Evolutionary conservation across 1,139 yeast genomes (phyloP).

Genomic region (Kodamaea fungicola): DNA sequence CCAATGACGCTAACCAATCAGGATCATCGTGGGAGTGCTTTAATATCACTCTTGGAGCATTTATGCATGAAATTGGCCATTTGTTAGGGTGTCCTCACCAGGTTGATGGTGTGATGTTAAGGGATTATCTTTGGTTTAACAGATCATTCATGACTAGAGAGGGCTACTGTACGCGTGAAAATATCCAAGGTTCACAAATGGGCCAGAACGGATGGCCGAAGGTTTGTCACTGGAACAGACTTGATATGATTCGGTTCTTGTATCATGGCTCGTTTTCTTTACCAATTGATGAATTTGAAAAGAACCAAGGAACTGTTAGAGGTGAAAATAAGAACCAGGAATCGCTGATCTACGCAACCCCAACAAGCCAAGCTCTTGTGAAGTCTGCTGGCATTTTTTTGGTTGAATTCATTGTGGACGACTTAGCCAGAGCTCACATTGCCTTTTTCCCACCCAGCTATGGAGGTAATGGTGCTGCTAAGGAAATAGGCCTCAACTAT

Average conservation of each 20-base stretch:
- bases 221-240: conserved; percentile 77
- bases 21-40: conserved; percentile 90
- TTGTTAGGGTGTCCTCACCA: conserved; percentile 90
- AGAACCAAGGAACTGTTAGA: conserved; percentile 20
- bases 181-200: conserved; percentile 40
- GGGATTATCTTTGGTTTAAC: conserved; percentile 80
- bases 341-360: conserved; percentile 20
- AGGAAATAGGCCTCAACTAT: conserved; percentile 47
- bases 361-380: conserved; percentile 44
- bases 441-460: conserved; percentile 56
- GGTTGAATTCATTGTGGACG: conserved; percentile 63
- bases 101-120: conserved; percentile 81
- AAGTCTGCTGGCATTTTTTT: conserved; percentile 69
- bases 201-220: conserved; percentile 50
- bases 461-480: conserved; percentile 60
- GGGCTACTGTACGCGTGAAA: conserved; percentile 47
- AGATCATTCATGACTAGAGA: conserved; percentile 81
- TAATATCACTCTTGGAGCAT: conserved; percentile 86
- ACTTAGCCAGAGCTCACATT: conserved; percentile 58
- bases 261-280: conserved; percentile 77
- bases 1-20: conserved; percentile 82
- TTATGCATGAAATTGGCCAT: conserved; percentile 94
- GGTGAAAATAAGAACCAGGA: conserved; percentile 17
- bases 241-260: conserved; percentile 74
- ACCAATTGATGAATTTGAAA: conserved; percentile 56